Percentiles rank a stretch among this genome's conserved stretches.
These are phyloP conservation scores for Lachancea kluyveri DNA, from an alignment of 805 yeast genomes.

Conservation along the genomic window DNA sequence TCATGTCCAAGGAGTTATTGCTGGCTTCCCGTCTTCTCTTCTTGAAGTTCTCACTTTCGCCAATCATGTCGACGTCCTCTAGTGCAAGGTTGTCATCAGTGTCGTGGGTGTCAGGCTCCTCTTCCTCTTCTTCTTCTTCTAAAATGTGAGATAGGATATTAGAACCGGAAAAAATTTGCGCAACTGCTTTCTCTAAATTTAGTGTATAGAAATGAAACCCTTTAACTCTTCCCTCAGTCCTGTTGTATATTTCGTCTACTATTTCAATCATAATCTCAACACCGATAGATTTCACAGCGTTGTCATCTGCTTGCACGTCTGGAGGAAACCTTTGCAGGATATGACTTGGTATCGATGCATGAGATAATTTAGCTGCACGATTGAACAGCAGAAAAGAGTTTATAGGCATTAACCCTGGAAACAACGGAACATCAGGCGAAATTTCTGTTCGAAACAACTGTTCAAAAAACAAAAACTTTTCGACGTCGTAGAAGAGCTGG, in stretches of 20 bases:
- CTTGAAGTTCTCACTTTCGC: slow-evolving; percentile 11
- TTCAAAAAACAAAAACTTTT: slow-evolving; percentile 66
- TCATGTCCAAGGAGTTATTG: slow-evolving; percentile 24
- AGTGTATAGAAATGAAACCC: slow-evolving; percentile 92
- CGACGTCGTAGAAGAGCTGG: slow-evolving; percentile 86
- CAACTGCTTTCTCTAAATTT: slow-evolving; percentile 87
- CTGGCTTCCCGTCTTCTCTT: slow-evolving; percentile 31
- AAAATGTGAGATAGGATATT: slow-evolving; percentile 45
- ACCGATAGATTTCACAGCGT: slow-evolving; percentile 74
- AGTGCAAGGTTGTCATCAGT: slow-evolving; percentile 26
- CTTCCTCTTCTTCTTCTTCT: slow-evolving; percentile 38
- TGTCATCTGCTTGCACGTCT: slow-evolving; percentile 60
- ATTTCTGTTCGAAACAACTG: slow-evolving; percentile 38
- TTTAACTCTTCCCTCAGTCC: slow-evolving; percentile 52
- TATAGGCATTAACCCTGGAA: slow-evolving; percentile 91
- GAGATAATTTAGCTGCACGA: slow-evolving; percentile 83
- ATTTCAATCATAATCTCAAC: slow-evolving; percentile 65
- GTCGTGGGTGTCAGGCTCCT: slow-evolving; percentile 31
- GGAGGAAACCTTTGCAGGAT: slow-evolving; percentile 51
- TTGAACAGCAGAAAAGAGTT: slow-evolving; percentile 76
- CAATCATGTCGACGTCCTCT: slow-evolving; percentile 8
- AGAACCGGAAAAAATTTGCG: slow-evolving; percentile 68
- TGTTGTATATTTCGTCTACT: slow-evolving; percentile 47
- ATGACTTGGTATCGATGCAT: slow-evolving; percentile 68
- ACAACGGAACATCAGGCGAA: slow-evolving; percentile 45